Evolutionary conservation across 192 early-diverging fungal species (phyloP), one percentile per base, ranked within the genome.

Genomic region (Funneliformis geosporum): DNA sequence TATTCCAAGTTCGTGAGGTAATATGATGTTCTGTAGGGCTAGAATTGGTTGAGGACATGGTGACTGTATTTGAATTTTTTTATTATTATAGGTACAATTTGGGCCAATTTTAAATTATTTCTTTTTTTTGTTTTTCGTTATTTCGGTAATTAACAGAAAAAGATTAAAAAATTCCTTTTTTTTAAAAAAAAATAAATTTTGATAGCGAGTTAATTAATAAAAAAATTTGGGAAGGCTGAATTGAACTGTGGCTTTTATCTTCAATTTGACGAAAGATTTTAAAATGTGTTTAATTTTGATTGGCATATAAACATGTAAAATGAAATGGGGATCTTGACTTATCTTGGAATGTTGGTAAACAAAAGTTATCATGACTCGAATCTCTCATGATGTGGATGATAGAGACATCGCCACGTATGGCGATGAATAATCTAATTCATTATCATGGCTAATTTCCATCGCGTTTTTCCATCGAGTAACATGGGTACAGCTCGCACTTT

Each of bases 231-330:
- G 50, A 55, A 55, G 50, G 50, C 50, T 55, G 50, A 55, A 55
- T 55, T 7, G n/a, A n/a, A 21, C 16, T 55, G 50, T 55, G 50
- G 50, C 50, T 55, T 55, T 55, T 55, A 55, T 55, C 16, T 50
- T 50, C 50, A 18, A 55, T 18, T 55, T 9, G n/a, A n/a, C n/a
- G n/a, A 44, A 18, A 2, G 14, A 55, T 55, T 65, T 65, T 65
- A 65, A 28, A 65, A 66, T 66, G 64, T 66, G 64, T 66, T 16
- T 25, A 66, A 66, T 21, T 66, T 66, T 66, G 11, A 66, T 66
- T 66, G 64, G 64, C 25, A 38, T 66, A n/a, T n/a, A 60, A n/a
- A 1, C 12, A 60, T 60, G 59, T 3, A n/a, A n/a, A n/a, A n/a
- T n/a, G n/a, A n/a, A n/a, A n/a, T n/a, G 12, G 14, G n/a, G 14